phyloP scores from a whole-genome alignment of 148 eudicot genomes.

The Euryodendron excelsum region DNA sequence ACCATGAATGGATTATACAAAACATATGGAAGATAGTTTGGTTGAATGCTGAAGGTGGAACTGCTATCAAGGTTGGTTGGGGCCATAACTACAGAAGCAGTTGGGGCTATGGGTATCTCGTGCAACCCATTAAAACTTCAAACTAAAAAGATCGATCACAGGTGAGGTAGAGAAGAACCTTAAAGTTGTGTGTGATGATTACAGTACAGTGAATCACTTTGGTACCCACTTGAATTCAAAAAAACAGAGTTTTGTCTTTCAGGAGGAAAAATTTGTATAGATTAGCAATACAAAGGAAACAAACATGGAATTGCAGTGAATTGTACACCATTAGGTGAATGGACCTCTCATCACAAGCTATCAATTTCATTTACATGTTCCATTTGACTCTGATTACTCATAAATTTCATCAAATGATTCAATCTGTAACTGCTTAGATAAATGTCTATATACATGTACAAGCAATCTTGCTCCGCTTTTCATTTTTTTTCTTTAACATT shows the following conservation, averaged over 20 bases:
- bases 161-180: constrained; percentile 4
- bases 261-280: not conserved
- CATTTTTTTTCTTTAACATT: not conserved
- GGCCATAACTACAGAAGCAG: constrained; percentile 1
- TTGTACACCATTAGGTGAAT: not conserved
- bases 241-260: not conserved
- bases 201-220: too few relatives aligned
- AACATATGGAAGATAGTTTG: not conserved
- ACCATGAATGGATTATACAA: not conserved
- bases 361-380: not conserved
- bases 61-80: constrained; percentile 1
- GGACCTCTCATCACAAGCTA: not conserved
- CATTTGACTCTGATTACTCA: not conserved
- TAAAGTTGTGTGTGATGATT: not conserved
- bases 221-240: not conserved
- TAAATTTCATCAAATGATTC: too few relatives aligned
- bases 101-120: constrained; percentile 27
- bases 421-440: too few relatives aligned
- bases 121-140: constrained; percentile 14
- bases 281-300: not conserved
- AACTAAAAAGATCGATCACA: constrained; percentile 12
- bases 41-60: not conserved
- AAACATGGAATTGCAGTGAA: not conserved
- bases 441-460: constrained; percentile 9
- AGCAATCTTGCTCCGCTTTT: constrained; percentile 7